phyloP scores from a whole-genome alignment of 768 basidiomycete genomes.

The Coprinopsis marcescibilis region DNA sequence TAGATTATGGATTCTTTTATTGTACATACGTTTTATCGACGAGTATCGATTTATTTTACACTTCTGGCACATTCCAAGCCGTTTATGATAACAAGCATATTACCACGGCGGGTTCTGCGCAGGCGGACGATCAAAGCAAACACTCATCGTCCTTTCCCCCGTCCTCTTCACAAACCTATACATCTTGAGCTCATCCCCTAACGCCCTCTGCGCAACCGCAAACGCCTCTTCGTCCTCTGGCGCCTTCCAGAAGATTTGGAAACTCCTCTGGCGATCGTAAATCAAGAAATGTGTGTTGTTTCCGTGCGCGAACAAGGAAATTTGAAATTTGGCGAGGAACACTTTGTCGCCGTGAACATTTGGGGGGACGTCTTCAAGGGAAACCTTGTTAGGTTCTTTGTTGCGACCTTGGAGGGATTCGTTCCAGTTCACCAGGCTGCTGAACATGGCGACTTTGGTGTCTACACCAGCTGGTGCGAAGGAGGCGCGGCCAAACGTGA shows the following conservation, averaged over 20 bases:
- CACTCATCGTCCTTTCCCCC: slow-evolving; percentile 9
- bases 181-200: slow-evolving; percentile 8
- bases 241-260: slow-evolving; percentile 26
- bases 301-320: slow-evolving; percentile 14
- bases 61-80: too few relatives aligned
- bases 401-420: slow-evolving; percentile 11
- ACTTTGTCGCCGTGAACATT: slow-evolving; percentile 29
- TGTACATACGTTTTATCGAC: too few relatives aligned
- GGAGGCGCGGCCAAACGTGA: slow-evolving; percentile 18
- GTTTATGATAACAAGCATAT: too few relatives aligned
- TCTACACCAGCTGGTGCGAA: background rate
- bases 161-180: slow-evolving; percentile 12
- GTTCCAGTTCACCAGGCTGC: slow-evolving; percentile 18
- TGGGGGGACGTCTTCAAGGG: slow-evolving; percentile 13
- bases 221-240: slow-evolving; percentile 16
- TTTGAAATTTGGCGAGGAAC: slow-evolving; percentile 37
- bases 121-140: slow-evolving; percentile 13
- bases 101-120: slow-evolving; percentile 10
- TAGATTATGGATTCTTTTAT: too few relatives aligned
- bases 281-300: slow-evolving; percentile 22
- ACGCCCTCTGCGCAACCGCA: slow-evolving; percentile 14
- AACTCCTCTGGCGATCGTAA: slow-evolving; percentile 36
- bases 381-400: slow-evolving; percentile 2
- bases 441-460: background rate
- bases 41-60: too few relatives aligned